Evolutionary conservation across 768 basidiomycete species (phyloP), one percentile per base, ranked within the genome.

Genomic region (Suillus luteus): DNA sequence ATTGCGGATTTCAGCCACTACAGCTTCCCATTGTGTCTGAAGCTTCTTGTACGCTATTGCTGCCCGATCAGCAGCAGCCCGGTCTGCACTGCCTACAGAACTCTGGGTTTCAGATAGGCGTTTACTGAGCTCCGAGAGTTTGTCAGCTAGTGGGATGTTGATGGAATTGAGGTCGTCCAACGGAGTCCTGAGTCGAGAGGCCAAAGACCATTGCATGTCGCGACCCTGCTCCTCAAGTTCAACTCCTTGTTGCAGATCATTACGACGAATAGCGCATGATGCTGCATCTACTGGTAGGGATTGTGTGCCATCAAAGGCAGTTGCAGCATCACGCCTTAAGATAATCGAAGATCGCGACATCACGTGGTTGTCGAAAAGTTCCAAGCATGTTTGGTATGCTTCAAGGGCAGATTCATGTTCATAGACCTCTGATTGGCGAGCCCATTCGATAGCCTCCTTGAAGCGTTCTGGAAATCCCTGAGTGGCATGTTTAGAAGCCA

Each of bases 201-300:
- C 40, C 52, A 75, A 70, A 27, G 64, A 67, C 74, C 75, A 75
- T 8, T 72, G 68, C 12, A 72, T 61, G 12, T 68, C 69, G 4
- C 71, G 71, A 4, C 73, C 71, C 51, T 74, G 69, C 54, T 76
- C 75, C 54, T 74, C 55, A 68, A 73, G 71, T 63, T 73, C 70
- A 12, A 75, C 33, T 7, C 72, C 73, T 38, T 44, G 59, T 44
- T 67, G 55, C 24, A 27, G 31, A 27, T 66, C 59, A 24, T 48
- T 55, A 6, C n/a, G n/a, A 43, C n/a, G 44, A 62, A 69, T 61
- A 44, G 73, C 73, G 31, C 55, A 65, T 38, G 64, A 65, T 9
- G 62, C 62, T 27, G 62, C 61, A 52, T 65, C 33, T 11, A 60
- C 57, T 37, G 64, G 5, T 5, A 63, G 38, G 2, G 43, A n/a